Base-by-base conservation (phyloP, 129 eudicot species). In the Artemisia tridentata region DNA sequence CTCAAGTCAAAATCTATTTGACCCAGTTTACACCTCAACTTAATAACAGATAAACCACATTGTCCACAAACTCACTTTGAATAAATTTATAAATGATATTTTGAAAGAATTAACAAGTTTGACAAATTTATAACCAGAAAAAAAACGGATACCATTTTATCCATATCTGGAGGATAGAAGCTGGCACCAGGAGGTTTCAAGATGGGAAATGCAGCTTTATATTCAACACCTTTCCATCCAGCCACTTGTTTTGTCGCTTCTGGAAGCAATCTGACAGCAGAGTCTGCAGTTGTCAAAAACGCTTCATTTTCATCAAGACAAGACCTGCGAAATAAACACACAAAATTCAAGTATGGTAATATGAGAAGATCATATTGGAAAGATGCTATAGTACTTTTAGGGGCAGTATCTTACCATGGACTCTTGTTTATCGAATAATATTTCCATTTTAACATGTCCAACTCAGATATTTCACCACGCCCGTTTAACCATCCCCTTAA, bases 91-190 rank as follows among this genome's bases (percentile, higher is more conserved):
- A 56, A 53, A n/a, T n/a, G n/a, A n/a, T n/a, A n/a, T n/a, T n/a
- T n/a, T n/a, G n/a, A n/a, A n/a, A n/a, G n/a, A n/a, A n/a, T n/a
- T n/a, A n/a, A n/a, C n/a, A n/a, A n/a, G n/a, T n/a, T n/a, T n/a
- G n/a, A n/a, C n/a, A n/a, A n/a, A n/a, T n/a, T n/a, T n/a, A n/a
- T n/a, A n/a, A n/a, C n/a, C n/a, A n/a, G n/a, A n/a, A 46, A 25
- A 55, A 20, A 16, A 48, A 0, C 61, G 14, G 11, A 16, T 86
- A 93, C 98, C 98, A 45, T 80, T 84, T 87, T 89, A 71, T 93
- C 95, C 98, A 93, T 93, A 67, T 89, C 96, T 14, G 96, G 80
- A 41, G 98, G 98, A 43, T 93, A 93, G 75, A 93, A 93, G 57
- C 73, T 89, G 50, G 98, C 96, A 29, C 96, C 96, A 48, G 90